phyloP scores from a whole-genome alignment of 108 stramenopile genomes.

The Bacterosira constricta region DNA sequence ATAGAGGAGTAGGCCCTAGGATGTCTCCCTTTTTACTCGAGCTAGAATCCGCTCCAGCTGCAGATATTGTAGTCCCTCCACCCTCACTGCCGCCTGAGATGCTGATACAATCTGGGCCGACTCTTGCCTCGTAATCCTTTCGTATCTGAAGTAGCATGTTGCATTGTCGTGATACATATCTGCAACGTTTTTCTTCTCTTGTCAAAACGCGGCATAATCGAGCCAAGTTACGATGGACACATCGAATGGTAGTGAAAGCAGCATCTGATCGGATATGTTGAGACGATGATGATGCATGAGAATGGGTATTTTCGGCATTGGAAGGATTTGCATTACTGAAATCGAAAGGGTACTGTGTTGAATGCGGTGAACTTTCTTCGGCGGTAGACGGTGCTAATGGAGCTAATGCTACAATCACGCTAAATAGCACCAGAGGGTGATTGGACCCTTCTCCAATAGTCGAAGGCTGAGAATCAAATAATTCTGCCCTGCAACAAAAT shows the following conservation, averaged over 20 bases:
- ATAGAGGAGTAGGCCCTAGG: not conserved
- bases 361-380: no score
- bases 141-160: constrained; percentile 48
- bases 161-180: constrained; percentile 73
- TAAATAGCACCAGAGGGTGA: constrained; percentile 62
- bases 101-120: not conserved
- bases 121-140: constrained; percentile 37
- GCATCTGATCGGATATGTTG: constrained; percentile 1
- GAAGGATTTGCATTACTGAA: no score
- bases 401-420: constrained; percentile 76
- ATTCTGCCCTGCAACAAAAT: constrained; percentile 82
- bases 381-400: constrained; percentile 43
- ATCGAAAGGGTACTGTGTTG: no score
- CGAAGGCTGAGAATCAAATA: constrained; percentile 54
- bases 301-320: not conserved
- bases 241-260: constrained; percentile 55
- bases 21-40: not conserved
- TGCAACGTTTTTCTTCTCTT: constrained; percentile 80
- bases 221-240: constrained; percentile 75
- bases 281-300: not conserved
- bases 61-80: constrained; percentile 2
- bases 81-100: not conserved
- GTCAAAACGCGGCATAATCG: constrained; percentile 74
- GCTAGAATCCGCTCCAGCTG: not conserved
- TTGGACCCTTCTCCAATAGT: constrained; percentile 25